Conservation (phyloP, 2,329 filamentous ascomycete species). For the Xylariaceae sp. region DNA sequence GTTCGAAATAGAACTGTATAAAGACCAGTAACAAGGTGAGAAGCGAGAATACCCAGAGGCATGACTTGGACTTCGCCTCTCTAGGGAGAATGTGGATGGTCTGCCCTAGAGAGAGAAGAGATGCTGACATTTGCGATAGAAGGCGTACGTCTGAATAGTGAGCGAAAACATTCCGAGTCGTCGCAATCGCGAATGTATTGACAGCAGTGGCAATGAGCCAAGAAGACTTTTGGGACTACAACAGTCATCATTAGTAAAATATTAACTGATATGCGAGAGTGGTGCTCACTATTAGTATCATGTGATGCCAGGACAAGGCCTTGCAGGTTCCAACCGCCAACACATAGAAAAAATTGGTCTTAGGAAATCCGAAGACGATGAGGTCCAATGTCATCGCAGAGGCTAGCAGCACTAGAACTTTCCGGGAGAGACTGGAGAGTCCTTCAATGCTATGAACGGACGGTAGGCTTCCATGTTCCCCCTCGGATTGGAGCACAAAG, state of each 20-base stretch:
- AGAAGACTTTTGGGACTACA: conserved; percentile 27
- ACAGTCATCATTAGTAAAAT: neutral
- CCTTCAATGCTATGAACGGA: conserved; percentile 29
- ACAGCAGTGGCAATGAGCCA: conserved; percentile 28
- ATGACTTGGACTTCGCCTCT: conserved; percentile 18
- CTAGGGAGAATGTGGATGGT: conserved; percentile 27
- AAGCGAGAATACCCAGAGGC: conserved; percentile 29
- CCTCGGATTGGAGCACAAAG: conserved; percentile 15
- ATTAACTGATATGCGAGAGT: neutral
- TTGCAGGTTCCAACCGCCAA: conserved; percentile 26
- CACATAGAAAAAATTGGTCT: conserved; percentile 5
- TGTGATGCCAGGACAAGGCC: conserved; percentile 32
- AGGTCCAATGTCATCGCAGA: conserved; percentile 13
- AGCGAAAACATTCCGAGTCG: conserved; percentile 23
- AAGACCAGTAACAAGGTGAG: conserved; percentile 29
- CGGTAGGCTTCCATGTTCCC: conserved; percentile 22
- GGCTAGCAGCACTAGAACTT: conserved; percentile 14
- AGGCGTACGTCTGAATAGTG: conserved; percentile 24
- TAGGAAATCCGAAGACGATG: conserved; percentile 19
- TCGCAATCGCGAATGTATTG: conserved; percentile 29
- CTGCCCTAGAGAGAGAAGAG: conserved; percentile 29
- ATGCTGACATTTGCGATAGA: conserved; percentile 21
- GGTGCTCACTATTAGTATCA: conserved; percentile 25
- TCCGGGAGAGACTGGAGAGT: conserved; percentile 20
- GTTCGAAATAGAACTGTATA: conserved; percentile 23